phyloP scores from a whole-genome alignment of 805 yeast genomes.

The Suhomyces sp. region DNA sequence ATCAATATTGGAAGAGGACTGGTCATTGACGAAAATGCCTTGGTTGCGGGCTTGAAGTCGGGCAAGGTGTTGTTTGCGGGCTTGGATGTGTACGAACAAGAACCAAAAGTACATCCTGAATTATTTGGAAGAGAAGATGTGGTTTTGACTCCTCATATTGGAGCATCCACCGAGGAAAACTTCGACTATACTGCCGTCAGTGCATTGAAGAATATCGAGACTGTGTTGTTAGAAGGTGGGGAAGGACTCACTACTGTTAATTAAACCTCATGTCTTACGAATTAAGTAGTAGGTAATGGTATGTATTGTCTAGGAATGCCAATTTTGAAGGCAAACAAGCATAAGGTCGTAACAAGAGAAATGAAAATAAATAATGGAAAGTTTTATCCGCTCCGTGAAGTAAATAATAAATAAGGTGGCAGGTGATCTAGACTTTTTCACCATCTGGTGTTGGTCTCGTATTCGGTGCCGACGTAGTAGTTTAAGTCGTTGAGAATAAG shows the following conservation, averaged over 20 bases:
- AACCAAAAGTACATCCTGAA: slow-evolving; percentile 52
- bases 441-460: slow-evolving; percentile 3
- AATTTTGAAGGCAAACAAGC: neutral
- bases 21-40: slow-evolving; percentile 63
- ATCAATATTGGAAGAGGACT: slow-evolving; percentile 77
- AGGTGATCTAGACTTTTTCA: neutral
- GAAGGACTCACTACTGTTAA: slow-evolving; percentile 23
- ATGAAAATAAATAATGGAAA: neutral
- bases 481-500: slow-evolving; percentile 36
- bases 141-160: slow-evolving; percentile 67
- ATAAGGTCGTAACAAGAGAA: slow-evolving; percentile 8
- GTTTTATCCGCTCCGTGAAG: slow-evolving; percentile 2
- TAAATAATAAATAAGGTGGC: slow-evolving; percentile 5
- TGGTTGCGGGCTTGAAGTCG: slow-evolving; percentile 55
- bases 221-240: slow-evolving; percentile 41
- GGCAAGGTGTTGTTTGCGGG: slow-evolving; percentile 68
- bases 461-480: slow-evolving; percentile 26
- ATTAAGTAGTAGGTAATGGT: no score
- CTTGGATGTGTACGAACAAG: slow-evolving; percentile 67
- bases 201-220: slow-evolving; percentile 55
- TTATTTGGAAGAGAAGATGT: slow-evolving; percentile 60
- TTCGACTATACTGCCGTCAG: slow-evolving; percentile 48
- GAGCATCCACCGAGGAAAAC: slow-evolving; percentile 61
- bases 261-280: no score
- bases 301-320: neutral